Base-by-base conservation (phyloP, 352 stramenopile genomes). In the Thalassiosira livingstoniorum region DNA sequence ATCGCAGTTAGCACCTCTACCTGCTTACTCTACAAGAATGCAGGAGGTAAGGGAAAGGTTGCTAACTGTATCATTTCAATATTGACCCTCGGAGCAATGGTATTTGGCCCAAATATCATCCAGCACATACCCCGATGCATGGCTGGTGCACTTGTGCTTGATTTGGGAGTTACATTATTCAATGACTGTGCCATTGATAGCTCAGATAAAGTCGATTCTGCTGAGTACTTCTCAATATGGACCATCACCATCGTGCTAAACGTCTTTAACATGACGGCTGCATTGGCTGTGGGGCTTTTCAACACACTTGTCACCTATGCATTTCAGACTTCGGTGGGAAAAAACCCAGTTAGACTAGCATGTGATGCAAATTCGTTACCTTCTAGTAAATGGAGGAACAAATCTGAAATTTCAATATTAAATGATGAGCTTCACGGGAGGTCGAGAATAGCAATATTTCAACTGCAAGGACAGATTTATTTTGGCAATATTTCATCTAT, bases 161-260 rank as follows among this genome's bases (percentile, higher is more conserved):
- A 98, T 73, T 95, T 97, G 70, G 95, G 96, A 31, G 91, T 97
- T 66, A 95, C 97, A 76, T 64, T 98, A 43, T 90, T 97, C 58
- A 92, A 96, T 15, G 96, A 98, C 82, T 94, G 95, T n/a, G 87
- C 97, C 3, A 93, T 96, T 73, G 95, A 97, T 81, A 97, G 93
- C 37, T 85, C 77, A n/a, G 69, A 70, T 1, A 95, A 97, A 69
- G 93, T 97, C 11, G 96, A 98, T 90, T 83, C 25, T 15, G 82
- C 98, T 73, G 96, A 98, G 62, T 96, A 98, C 18, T 90, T 85
- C 27, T 97, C 94, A 0, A 97, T 98, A 42, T 98, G 93, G 95
- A 83, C 93, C 2, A 98, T 98, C 23, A 64, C 69, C 34, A 29
- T 75, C 39, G 69, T 87, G 39, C 83, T 98, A 96, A 97, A 94